phyloP scores from a whole-genome alignment of 257 asterid genomes.

The Sherardia arvensis region DNA sequence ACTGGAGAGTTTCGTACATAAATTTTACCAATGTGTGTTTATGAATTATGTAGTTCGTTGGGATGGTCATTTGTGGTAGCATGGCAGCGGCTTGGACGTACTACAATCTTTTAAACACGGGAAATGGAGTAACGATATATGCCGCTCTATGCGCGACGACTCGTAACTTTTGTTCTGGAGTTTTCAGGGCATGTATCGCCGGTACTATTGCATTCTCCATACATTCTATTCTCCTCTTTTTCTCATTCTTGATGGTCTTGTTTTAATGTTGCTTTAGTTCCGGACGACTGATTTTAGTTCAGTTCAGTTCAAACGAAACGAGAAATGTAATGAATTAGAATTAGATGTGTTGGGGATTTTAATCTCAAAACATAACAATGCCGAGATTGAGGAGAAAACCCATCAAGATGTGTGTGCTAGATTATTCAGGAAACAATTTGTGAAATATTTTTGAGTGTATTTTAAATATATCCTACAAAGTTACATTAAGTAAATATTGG shows the following conservation, averaged over 20 bases:
- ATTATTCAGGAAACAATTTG: too few relatives aligned
- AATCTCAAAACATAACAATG: too few relatives aligned
- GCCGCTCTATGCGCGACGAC: too few relatives aligned
- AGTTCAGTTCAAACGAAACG: not conserved
- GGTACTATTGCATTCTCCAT: not conserved
- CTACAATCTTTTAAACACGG: not conserved
- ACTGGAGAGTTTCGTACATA: too few relatives aligned
- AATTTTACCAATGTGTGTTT: too few relatives aligned
- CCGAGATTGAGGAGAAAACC: too few relatives aligned
- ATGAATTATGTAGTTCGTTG: not conserved
- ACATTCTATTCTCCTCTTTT: not conserved
- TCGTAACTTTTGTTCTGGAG: not conserved
- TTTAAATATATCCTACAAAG: too few relatives aligned
- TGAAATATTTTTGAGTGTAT: not conserved
- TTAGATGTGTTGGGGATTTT: too few relatives aligned
- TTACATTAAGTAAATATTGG: too few relatives aligned
- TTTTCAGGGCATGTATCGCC: not conserved
- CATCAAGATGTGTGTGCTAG: too few relatives aligned
- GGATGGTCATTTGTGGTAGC: not conserved
- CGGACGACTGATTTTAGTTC: not conserved
- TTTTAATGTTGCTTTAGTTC: not conserved
- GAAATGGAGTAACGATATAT: too few relatives aligned
- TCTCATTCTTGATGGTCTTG: not conserved
- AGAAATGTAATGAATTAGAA: not conserved
- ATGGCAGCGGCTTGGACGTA: not conserved